Evolutionary conservation across 2,329 filamentous ascomycete species (phyloP).

Genomic region (Zalaria sp.): DNA sequence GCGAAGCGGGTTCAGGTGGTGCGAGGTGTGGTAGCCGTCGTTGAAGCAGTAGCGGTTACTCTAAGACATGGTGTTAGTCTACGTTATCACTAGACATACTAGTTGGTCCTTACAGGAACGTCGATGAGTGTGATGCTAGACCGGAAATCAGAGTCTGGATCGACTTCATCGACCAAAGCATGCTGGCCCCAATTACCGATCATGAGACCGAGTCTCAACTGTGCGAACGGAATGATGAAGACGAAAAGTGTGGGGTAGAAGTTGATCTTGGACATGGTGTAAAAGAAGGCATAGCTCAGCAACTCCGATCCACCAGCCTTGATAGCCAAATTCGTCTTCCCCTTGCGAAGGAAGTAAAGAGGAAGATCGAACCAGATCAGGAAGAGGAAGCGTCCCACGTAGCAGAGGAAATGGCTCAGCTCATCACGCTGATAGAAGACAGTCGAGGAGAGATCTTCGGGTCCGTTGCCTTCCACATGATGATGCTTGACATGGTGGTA

Average conservation of each 20-base stretch:
- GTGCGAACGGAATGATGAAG: conserved; percentile 49
- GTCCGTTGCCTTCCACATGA: conserved; percentile 69
- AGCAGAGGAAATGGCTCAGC: conserved; percentile 51
- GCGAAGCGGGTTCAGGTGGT: conserved; percentile 62
- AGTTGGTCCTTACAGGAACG: conserved; percentile 47
- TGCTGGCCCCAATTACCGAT: conserved; percentile 77
- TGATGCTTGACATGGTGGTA: conserved; percentile 82
- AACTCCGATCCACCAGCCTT: conserved; percentile 50
- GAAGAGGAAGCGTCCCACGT: conserved; percentile 60
- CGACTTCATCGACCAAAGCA: conserved; percentile 60
- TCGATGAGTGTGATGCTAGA: conserved; percentile 71
- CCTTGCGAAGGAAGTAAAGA: conserved; percentile 54
- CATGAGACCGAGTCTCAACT: conserved; percentile 61
- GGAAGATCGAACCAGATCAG: conserved; percentile 64
- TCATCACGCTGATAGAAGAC: conserved; percentile 63
- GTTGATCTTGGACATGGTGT: conserved; percentile 34
- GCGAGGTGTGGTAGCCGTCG: conserved; percentile 70
- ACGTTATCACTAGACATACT: neutral
- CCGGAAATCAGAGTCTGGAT: conserved; percentile 64
- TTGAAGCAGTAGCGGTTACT: conserved; percentile 75
- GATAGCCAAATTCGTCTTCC: conserved; percentile 39
- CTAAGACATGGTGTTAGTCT: conserved; percentile 25
- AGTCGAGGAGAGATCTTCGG: conserved; percentile 61
- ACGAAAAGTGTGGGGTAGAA: conserved; percentile 47
- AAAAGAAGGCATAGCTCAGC: conserved; percentile 39